A percentile compares a stretch with the other conserved stretches of the same genome.
These are phyloP conservation scores for Blepharisma stoltei DNA, from an alignment of 73 alveolate genomes.

Conservation along the genomic window DNA sequence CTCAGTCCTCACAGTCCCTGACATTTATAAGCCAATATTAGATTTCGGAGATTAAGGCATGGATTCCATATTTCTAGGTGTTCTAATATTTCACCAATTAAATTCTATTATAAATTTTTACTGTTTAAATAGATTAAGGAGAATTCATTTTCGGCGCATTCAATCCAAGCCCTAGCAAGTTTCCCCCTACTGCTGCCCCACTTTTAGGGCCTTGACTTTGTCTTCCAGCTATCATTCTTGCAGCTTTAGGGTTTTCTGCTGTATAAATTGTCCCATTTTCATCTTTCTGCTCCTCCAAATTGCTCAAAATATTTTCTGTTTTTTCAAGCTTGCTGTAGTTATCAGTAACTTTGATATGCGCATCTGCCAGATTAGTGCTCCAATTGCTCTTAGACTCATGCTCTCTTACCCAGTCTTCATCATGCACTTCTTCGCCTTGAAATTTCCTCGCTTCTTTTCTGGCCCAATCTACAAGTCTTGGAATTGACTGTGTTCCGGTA, in stretches of 20 bases:
- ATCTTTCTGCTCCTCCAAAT: conserved; percentile 9
- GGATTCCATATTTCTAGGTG: too few relatives aligned
- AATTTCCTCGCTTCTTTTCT: not conserved
- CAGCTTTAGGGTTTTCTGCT: conserved; percentile 22
- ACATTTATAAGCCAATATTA: too few relatives aligned
- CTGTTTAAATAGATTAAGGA: too few relatives aligned
- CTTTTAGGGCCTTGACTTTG: not conserved
- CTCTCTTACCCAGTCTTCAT: conserved; percentile 56
- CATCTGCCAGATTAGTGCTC: conserved; percentile 68
- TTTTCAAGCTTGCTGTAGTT: conserved; percentile 47
- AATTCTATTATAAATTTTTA: too few relatives aligned
- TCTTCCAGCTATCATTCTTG: not conserved
- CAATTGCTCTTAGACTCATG: conserved; percentile 43
- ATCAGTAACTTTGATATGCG: conserved; percentile 55
- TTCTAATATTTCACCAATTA: too few relatives aligned
- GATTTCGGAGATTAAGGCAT: too few relatives aligned
- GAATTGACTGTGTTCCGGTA: conserved; percentile 29
- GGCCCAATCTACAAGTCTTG: not conserved
- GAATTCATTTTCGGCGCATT: too few relatives aligned
- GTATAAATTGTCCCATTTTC: conserved; percentile 13
- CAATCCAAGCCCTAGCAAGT: too few relatives aligned
- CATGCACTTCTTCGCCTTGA: conserved; percentile 4
- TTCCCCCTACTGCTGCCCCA: too few relatives aligned
- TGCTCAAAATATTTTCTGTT: conserved; percentile 36
- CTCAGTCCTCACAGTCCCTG: too few relatives aligned